Conservation (phyloP, 371 early-diverging fungal genomes). For the Apophysomyces elegans region DNA sequence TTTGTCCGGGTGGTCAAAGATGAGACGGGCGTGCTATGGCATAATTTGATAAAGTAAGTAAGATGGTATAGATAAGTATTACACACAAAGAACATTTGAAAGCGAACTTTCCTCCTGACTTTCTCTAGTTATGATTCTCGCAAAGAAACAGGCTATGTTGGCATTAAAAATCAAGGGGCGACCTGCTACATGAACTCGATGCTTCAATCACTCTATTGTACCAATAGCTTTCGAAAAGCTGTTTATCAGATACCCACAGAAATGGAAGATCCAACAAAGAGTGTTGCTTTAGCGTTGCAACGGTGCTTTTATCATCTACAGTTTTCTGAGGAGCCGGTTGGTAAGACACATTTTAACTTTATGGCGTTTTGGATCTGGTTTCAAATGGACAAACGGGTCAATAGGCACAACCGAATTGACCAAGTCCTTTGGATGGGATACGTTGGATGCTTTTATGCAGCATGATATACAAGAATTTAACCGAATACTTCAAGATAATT, state of each 20-base stretch:
- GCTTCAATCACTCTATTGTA: conserved; percentile 94
- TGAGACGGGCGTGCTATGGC: conserved; percentile 90
- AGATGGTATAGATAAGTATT: not conserved
- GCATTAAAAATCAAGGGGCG: conserved; percentile 96
- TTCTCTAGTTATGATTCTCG: conserved; percentile 76
- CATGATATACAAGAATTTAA: conserved; percentile 97
- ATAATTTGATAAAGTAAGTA: conserved; percentile 78
- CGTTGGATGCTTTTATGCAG: conserved; percentile 90
- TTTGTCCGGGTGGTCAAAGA: conserved; percentile 81
- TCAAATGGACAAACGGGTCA: conserved; percentile 85
- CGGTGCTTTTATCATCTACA: conserved; percentile 90
- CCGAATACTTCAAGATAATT: conserved; percentile 89
- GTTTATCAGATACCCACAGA: conserved; percentile 87
- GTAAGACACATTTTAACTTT: conserved; percentile 17
- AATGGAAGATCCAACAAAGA: conserved; percentile 77
- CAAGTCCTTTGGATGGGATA: conserved; percentile 94
- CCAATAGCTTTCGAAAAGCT: conserved; percentile 88
- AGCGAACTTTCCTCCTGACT: not conserved
- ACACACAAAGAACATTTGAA: not conserved
- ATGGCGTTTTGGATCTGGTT: too few relatives aligned
- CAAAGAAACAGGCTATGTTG: conserved; percentile 87
- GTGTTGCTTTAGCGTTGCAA: conserved; percentile 87
- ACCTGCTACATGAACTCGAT: conserved; percentile 99
- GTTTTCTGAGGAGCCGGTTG: conserved; percentile 66
- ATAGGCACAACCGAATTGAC: conserved; percentile 96